Evolutionary conservation across 139 green algal genomes (phyloP).

Genomic region (Desmodesmus armatus): DNA sequence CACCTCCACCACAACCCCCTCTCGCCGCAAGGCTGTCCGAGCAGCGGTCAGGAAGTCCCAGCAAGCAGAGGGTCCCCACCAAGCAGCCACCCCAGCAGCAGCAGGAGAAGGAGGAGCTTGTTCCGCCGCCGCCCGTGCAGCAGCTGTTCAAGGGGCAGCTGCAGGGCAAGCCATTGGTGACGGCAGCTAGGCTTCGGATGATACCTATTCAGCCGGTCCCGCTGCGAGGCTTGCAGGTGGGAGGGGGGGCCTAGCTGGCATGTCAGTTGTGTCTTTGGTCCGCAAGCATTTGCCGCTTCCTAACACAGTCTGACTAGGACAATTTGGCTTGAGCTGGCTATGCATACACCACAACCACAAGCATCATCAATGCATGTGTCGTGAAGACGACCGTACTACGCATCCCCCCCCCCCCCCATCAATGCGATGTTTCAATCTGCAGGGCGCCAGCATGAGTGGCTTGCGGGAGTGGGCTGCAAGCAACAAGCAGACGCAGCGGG

Average conservation of each 20-base stretch:
- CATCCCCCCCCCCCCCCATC: too few relatives aligned
- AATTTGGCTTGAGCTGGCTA: too few relatives aligned
- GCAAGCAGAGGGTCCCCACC: background rate
- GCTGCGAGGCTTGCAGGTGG: slow-evolving; percentile 40
- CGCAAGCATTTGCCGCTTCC: too few relatives aligned
- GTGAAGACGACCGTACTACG: too few relatives aligned
- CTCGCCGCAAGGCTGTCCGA: slow-evolving; percentile 48
- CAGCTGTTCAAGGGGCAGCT: slow-evolving; percentile 32
- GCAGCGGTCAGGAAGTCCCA: background rate
- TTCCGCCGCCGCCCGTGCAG: background rate
- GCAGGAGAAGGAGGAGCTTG: background rate
- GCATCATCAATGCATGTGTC: too few relatives aligned
- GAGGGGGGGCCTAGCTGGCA: background rate
- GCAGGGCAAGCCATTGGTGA: slow-evolving; percentile 46
- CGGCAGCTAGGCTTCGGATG: slow-evolving; percentile 29
- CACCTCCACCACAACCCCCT: slow-evolving; percentile 8
- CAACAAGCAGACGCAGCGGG: slow-evolving; percentile 13
- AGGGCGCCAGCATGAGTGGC: slow-evolving; percentile 43
- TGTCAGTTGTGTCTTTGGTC: too few relatives aligned
- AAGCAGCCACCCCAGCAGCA: background rate
- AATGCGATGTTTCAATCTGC: slow-evolving; percentile 9
- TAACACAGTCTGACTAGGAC: too few relatives aligned
- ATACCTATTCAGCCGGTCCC: slow-evolving; percentile 36
- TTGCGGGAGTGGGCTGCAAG: slow-evolving; percentile 20
- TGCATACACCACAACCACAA: too few relatives aligned